phyloP scores from a whole-genome alignment of 306 rosid genomes.

The Nissolia schottii region DNA sequence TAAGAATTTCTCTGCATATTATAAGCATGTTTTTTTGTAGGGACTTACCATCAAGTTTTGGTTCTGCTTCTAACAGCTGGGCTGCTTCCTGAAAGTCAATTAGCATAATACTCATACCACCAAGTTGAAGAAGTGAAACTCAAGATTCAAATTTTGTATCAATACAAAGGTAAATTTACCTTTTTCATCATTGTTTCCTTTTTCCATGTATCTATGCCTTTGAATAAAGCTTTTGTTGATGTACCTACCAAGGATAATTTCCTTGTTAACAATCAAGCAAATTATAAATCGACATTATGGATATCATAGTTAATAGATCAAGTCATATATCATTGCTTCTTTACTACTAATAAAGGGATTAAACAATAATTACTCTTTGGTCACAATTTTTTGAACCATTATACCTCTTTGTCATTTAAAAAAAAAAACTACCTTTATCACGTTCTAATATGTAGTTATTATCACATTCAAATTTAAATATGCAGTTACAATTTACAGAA shows the following conservation, averaged over 20 bases:
- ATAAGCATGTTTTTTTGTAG: background rate
- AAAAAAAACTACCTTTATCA: too few species aligned
- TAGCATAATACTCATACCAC: background rate
- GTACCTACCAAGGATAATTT: slow-evolving; percentile 44
- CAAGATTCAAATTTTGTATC: background rate
- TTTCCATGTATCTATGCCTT: slow-evolving; percentile 73
- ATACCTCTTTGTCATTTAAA: too few species aligned
- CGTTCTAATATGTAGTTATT: too few species aligned
- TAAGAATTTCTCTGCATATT: background rate
- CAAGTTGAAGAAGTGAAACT: background rate
- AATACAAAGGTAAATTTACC: slow-evolving; percentile 25
- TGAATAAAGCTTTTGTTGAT: slow-evolving; percentile 61
- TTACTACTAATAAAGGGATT: too few species aligned
- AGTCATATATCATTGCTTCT: too few species aligned
- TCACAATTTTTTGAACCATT: too few species aligned
- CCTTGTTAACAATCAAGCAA: background rate
- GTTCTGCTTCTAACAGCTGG: slow-evolving; percentile 35
- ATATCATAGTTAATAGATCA: background rate
- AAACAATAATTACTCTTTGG: too few species aligned
- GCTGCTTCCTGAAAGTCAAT: slow-evolving; percentile 50
- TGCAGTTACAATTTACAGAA: too few species aligned
- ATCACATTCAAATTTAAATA: too few species aligned
- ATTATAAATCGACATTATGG: background rate
- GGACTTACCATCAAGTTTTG: slow-evolving; percentile 42
- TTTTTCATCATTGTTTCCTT: slow-evolving; percentile 56